Base-by-base conservation (phyloP, 2,329 filamentous ascomycete genomes). In the Ophiocordyceps camponoti-leonardi region DNA sequence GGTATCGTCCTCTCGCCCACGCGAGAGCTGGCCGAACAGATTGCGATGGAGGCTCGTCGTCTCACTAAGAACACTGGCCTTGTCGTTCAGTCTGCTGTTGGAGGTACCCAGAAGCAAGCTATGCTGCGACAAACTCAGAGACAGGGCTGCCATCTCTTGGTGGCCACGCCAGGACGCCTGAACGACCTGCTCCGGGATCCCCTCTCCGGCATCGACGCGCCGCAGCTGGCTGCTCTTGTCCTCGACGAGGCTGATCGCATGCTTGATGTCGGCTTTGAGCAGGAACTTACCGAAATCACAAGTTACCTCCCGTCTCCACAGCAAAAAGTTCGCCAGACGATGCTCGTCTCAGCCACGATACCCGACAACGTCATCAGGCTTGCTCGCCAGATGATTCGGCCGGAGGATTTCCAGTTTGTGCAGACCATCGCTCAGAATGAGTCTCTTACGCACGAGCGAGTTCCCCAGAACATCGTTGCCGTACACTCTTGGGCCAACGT, bases 201-300 rank as follows among this genome's bases (percentile, higher is more conserved):
- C 0, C 57, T 59, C 46, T 75, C 71, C 47, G 73, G 76, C 22
- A 75, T 94, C 37, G 67, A 68, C 20, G 83, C 84, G 62, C 87
- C 58, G 62, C 88, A 85, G 61, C 81, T 96, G 69, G 83, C 86
- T 61, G 93, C 92, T 53, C 73, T 98, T 42, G 87, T 96, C 51
- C 81, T 98, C 42, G 92, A 98, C 55, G 92, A 98, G 71, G 92
- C 92, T 56, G 92, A 98, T 65, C 85, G 92, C 55, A 95, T 98
- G 85, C 75, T 98, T 59, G 92, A 98, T 67, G 92, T 94, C 71
- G 92, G 84, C 2, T 90, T 90, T 56, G 69, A 80, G 47, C 67
- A 69, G 33, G 80, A 79, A 46, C 72, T 90, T 44, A 63, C 69
- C 44, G 61, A 74, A 1, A 85, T 90, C 46, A 64, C 77, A 46